Conservation (phyloP, 2,329 filamentous ascomycete genomes). For the Diaporthe humulicola region DNA sequence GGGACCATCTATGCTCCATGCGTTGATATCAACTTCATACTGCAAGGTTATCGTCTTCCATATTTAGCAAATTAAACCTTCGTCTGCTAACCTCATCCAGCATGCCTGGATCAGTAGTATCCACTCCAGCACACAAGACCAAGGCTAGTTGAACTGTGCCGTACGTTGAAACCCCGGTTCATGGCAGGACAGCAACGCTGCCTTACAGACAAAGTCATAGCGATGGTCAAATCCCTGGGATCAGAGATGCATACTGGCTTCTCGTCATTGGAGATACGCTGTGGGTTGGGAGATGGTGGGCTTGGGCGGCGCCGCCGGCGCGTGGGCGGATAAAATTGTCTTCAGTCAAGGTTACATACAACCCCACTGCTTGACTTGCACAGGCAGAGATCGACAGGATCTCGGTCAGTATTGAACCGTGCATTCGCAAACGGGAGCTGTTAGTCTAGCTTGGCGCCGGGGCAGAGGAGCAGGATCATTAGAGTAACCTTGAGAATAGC, state of each 20-base stretch:
- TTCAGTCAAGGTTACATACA: background rate
- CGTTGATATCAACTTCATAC: background rate
- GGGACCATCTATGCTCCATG: too few species aligned
- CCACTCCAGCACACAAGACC: background rate
- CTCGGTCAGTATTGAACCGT: background rate
- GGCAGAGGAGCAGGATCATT: background rate
- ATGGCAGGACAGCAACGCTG: background rate
- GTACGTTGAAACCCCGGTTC: background rate
- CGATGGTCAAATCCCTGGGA: background rate
- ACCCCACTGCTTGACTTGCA: background rate
- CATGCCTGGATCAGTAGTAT: background rate
- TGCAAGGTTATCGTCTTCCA: background rate
- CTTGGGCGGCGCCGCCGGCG: too few species aligned
- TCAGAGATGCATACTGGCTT: background rate
- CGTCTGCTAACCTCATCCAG: background rate
- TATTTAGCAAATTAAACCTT: too few species aligned
- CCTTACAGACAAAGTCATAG: background rate
- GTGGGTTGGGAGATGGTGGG: background rate
- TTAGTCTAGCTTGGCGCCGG: background rate
- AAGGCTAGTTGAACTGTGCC: background rate
- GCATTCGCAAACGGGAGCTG: background rate
- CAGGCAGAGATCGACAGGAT: background rate
- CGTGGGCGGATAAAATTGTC: too few species aligned
- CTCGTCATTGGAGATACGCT: background rate
- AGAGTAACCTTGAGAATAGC: background rate